A percentile compares a stretch with the other conserved stretches of the same genome.
Conservation (phyloP, 208 protist species). For the Crithidia fasciculata region DNA sequence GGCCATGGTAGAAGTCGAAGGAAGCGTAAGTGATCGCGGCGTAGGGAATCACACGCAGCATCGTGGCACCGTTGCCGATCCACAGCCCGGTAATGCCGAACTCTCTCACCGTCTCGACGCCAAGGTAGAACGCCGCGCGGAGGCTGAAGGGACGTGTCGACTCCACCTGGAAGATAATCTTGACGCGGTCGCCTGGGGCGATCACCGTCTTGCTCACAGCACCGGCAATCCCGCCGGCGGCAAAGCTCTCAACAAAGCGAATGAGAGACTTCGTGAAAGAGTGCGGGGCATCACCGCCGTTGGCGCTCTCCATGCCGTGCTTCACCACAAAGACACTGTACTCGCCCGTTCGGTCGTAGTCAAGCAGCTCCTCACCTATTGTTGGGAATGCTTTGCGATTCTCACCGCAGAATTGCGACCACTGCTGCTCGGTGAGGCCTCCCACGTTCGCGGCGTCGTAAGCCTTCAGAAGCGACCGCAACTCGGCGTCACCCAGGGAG, state of each 20-base stretch:
- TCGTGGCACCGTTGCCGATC: conserved; percentile 95
- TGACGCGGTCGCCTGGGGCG: conserved; percentile 93
- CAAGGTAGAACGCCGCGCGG: conserved; percentile 63
- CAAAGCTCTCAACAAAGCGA: conserved; percentile 89
- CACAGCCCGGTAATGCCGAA: conserved; percentile 91
- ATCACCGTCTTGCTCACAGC: conserved; percentile 94
- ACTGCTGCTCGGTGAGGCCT: conserved; percentile 71
- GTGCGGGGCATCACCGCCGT: conserved; percentile 2
- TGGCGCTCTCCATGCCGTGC: conserved; percentile 36
- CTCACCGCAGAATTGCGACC: conserved; percentile 74
- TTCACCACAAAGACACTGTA: conserved; percentile 54
- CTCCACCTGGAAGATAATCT: conserved; percentile 96
- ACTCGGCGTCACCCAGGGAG: conserved; percentile 37
- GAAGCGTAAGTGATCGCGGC: conserved; percentile 94
- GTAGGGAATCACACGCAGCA: conserved; percentile 95
- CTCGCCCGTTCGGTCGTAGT: conserved; percentile 76
- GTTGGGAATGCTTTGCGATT: conserved; percentile 64
- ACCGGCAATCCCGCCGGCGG: conserved; percentile 94
- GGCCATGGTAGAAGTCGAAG: conserved; percentile 91
- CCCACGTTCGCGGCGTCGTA: conserved; percentile 70
- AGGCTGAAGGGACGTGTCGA: conserved; percentile 66
- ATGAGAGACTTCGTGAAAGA: conserved; percentile 51
- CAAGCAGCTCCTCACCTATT: conserved; percentile 53
- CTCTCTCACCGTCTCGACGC: conserved; percentile 76
- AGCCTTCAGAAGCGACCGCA: conserved; percentile 49